Evolutionary conservation across 495 filamentous ascomycete species (phyloP), one percentile per base, ranked within the genome.

Genomic region (Neurospora sp.): DNA sequence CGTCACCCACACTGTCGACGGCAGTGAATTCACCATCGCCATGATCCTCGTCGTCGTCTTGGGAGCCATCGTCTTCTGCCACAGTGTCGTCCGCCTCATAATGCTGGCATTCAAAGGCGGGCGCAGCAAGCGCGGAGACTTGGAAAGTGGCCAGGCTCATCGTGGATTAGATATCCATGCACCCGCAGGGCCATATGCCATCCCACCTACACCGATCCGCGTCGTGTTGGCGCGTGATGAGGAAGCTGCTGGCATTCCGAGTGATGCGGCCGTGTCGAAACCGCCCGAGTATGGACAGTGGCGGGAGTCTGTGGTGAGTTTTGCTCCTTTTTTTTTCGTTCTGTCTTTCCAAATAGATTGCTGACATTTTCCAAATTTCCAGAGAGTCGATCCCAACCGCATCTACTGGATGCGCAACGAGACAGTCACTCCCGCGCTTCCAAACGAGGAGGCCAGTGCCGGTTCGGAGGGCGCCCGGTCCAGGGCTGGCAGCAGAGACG

Each of bases 251-350:
- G 83, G 87, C 53, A 85, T 86, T 71, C 79, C 86, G 75, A 85
- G 82, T 73, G 82, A 84, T 38, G 79, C 83, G 1, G 83, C 85
- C 45, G 90, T 89, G 78, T 72, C 85, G 39, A 90, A 92, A 18
- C 94, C 94, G 40, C 94, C 94, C 18, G 93, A 93, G n/a, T 97
- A 97, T 81, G 94, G 93, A 3, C 78, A 92, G 10, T 97, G 93
- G 93, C 84, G 92, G 73, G 87, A 89, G 79, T 93, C 90, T 79
- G 92, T 96, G 82, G 92, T 94, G 88, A 80, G 90, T 89, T 69
- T 27, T 5, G n/a, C 59, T 39, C 6, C n/a, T 2, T 31, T 31
- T 31, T 70, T 0, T 16, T 18, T 8, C 6, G 47, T 27, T 47
- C 9, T 12, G 4, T 38, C 7, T 14, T 22, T 27, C 68, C 12